phyloP scores from a whole-genome alignment of 305 asterid species.

The Fraxinus dipetala region DNA sequence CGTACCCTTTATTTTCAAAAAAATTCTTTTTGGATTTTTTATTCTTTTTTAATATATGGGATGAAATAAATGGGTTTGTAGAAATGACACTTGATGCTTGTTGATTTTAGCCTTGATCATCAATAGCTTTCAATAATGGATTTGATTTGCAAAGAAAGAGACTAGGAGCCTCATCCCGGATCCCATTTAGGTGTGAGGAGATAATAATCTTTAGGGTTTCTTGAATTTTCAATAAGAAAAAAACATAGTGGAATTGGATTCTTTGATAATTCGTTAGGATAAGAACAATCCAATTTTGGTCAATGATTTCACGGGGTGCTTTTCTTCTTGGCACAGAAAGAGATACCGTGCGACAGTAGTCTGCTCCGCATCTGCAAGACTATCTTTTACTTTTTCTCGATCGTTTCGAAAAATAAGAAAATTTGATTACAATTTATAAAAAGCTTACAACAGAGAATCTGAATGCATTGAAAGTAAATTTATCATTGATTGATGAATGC shows the following conservation, averaged over 20 bases:
- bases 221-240: background rate
- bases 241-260: background rate
- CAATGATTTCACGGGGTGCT: background rate
- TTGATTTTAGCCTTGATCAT: background rate
- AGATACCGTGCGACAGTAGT: no score
- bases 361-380: no score
- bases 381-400: no score
- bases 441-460: no score
- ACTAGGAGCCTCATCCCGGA: background rate
- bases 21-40: background rate
- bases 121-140: background rate
- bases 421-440: no score
- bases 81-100: constrained; percentile 21
- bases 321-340: no score
- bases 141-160: background rate
- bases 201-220: no score
- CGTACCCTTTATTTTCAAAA: background rate
- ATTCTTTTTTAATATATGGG: background rate
- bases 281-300: no score
- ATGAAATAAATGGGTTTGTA: constrained; percentile 16
- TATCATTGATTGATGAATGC: no score
- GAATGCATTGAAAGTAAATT: no score
- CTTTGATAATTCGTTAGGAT: background rate
- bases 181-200: background rate
- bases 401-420: no score